phyloP scores from a whole-genome alignment of 148 eudicot species.

The Suaeda aralocaspica region DNA sequence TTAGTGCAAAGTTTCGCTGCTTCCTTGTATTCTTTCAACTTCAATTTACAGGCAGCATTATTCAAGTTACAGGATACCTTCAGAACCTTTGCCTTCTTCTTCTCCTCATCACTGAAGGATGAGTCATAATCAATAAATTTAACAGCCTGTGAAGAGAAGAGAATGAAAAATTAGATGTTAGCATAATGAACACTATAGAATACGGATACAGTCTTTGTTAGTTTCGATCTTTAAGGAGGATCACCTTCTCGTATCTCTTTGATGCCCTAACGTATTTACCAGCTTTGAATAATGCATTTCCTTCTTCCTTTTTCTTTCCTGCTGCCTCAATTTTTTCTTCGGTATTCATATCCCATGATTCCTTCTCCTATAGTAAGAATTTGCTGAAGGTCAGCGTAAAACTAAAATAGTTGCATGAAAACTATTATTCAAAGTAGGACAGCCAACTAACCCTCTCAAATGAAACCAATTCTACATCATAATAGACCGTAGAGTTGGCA shows the following conservation, averaged over 20 bases:
- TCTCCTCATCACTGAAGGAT: slow-evolving; percentile 78
- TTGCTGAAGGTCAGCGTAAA: not conserved
- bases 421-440: not conserved
- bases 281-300: slow-evolving; percentile 73
- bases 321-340: slow-evolving; percentile 88
- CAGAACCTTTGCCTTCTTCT: slow-evolving; percentile 70
- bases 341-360: slow-evolving; percentile 95
- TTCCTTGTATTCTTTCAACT: slow-evolving; percentile 76
- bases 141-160: slow-evolving; percentile 47
- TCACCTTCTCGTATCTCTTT: slow-evolving; percentile 94
- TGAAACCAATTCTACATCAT: slow-evolving; percentile 74
- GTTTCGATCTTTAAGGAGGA: not conserved
- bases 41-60: slow-evolving; percentile 88
- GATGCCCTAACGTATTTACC: slow-evolving; percentile 78
- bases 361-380: slow-evolving; percentile 61
- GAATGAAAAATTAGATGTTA: no score
- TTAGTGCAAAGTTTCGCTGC: slow-evolving; percentile 92
- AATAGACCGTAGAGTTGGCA: slow-evolving; percentile 66
- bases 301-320: slow-evolving; percentile 91
- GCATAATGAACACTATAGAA: no score
- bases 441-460: slow-evolving; percentile 63
- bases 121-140: slow-evolving; percentile 78
- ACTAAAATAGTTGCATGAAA: not conserved
- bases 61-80: slow-evolving; percentile 80
- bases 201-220: not conserved